Evolutionary conservation across 306 rosid genomes (phyloP).

Genomic region (Sicyos edulis): DNA sequence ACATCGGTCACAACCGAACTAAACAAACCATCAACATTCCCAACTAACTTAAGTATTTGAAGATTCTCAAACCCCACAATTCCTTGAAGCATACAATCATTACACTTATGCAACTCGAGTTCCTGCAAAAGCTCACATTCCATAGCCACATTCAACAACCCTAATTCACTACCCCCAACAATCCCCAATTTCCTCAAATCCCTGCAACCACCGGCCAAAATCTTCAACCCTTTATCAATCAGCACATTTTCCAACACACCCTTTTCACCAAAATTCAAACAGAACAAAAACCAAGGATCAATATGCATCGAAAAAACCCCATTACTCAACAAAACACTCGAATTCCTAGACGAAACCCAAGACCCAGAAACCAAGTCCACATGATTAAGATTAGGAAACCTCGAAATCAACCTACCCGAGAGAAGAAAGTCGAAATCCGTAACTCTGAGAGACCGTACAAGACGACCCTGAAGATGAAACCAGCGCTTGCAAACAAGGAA

Average conservation of each 20-base stretch:
- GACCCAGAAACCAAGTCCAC: conserved; percentile 48
- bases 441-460: conserved; percentile 45
- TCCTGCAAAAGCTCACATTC: conserved; percentile 75
- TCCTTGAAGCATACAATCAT: conserved; percentile 36
- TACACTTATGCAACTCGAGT: conserved; percentile 66
- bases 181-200: conserved; percentile 47
- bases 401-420: conserved; percentile 62
- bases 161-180: conserved; percentile 64
- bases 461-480: conserved; percentile 73
- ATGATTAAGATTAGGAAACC: conserved; percentile 73
- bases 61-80: conserved; percentile 57
- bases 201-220: conserved; percentile 50
- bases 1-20: conserved; percentile 56
- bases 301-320: conserved; percentile 42
- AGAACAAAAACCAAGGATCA: conserved; percentile 39
- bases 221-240: conserved; percentile 50
- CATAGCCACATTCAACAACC: conserved; percentile 54
- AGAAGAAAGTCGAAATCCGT: conserved; percentile 71
- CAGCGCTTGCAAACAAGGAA: conserved; percentile 88
- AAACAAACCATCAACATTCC: conserved; percentile 44
- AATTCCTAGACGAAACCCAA: conserved; percentile 41
- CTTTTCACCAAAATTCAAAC: conserved; percentile 41
- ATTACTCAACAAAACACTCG: conserved; percentile 46
- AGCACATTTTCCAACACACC: conserved; percentile 39
- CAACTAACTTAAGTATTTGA: conserved; percentile 58